phyloP scores from a whole-genome alignment of 164 flowering plant species.

The Buxus sempervirens region DNA sequence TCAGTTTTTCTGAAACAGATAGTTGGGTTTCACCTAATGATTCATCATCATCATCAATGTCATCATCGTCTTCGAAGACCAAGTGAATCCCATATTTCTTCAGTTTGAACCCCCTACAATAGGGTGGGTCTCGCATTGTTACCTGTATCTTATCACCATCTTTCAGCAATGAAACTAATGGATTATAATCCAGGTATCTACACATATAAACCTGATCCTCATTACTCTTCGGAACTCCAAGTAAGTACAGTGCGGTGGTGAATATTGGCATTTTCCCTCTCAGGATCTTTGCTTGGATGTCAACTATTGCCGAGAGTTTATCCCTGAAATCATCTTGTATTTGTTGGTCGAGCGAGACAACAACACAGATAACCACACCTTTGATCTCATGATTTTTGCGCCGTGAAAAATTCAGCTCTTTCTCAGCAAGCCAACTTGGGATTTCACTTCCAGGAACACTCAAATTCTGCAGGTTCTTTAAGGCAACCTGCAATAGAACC shows the following conservation, averaged over 20 bases:
- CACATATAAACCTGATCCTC: constrained; percentile 22
- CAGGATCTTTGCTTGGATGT: constrained; percentile 25
- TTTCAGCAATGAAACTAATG: constrained; percentile 10
- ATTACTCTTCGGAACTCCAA: constrained; percentile 29
- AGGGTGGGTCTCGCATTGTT: constrained; percentile 11
- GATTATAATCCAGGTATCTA: not conserved
- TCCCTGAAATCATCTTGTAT: constrained; percentile 12
- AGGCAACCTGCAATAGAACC: constrained; percentile 14
- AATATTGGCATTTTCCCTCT: constrained; percentile 7
- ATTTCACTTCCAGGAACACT: constrained; percentile 37
- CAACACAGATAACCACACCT: constrained; percentile 31
- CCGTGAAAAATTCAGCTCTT: constrained; percentile 10
- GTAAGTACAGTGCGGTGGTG: constrained; percentile 15
- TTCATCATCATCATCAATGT: constrained; percentile 31
- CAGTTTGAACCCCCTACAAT: constrained; percentile 17
- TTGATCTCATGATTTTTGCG: constrained; percentile 20
- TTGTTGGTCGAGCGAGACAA: constrained; percentile 25
- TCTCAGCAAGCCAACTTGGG: constrained; percentile 27
- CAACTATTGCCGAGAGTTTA: constrained; percentile 20
- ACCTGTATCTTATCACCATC: constrained; percentile 35
- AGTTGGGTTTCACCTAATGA: constrained; percentile 22
- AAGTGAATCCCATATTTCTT: constrained; percentile 36
- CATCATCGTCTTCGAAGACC: constrained; percentile 32
- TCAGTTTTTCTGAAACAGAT: constrained; percentile 29
- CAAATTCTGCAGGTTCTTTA: constrained; percentile 22